Conservation (phyloP, 2,329 filamentous ascomycete genomes). For the Tolypocladium nubicola region DNA sequence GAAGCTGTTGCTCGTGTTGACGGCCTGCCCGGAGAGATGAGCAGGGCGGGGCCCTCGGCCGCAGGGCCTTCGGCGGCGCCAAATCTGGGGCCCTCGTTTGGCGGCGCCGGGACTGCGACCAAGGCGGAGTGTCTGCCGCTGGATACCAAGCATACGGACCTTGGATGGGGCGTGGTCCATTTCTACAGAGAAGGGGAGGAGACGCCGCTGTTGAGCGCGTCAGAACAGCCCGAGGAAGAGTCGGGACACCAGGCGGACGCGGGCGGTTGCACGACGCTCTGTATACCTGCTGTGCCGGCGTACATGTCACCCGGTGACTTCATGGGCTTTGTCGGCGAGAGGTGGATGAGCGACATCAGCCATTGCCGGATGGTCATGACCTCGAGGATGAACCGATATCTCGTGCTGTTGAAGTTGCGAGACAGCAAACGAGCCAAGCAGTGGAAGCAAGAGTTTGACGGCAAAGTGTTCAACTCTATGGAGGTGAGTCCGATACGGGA, state of each 20-base stretch:
- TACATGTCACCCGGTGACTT: conserved; percentile 90
- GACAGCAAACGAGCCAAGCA: conserved; percentile 60
- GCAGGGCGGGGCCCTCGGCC: conserved; percentile 34
- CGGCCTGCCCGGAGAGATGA: conserved; percentile 24
- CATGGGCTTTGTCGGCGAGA: conserved; percentile 81
- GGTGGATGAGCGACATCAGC: conserved; percentile 74
- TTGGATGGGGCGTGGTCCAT: conserved; percentile 89
- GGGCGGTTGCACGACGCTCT: conserved; percentile 74
- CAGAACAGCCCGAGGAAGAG: conserved; percentile 14
- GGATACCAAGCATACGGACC: conserved; percentile 60
- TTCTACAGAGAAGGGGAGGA: conserved; percentile 81
- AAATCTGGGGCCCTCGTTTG: conserved; percentile 42
- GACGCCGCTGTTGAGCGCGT: conserved; percentile 41
- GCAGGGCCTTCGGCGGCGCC: conserved; percentile 37
- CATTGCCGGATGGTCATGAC: conserved; percentile 95
- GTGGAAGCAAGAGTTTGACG: conserved; percentile 84
- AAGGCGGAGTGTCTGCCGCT: conserved; percentile 72
- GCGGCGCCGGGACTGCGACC: conserved; percentile 60
- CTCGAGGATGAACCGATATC: conserved; percentile 77
- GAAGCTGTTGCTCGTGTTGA: conserved; percentile 40
- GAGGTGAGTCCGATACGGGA: conserved; percentile 43
- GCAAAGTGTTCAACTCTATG: conserved; percentile 84
- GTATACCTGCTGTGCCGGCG: conserved; percentile 87
- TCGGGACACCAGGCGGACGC: conserved; percentile 14
- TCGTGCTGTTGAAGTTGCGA: conserved; percentile 91